Evolutionary conservation across 1,139 yeast genomes (phyloP), one percentile per base, ranked within the genome.

Genomic region (Diutina sp.): DNA sequence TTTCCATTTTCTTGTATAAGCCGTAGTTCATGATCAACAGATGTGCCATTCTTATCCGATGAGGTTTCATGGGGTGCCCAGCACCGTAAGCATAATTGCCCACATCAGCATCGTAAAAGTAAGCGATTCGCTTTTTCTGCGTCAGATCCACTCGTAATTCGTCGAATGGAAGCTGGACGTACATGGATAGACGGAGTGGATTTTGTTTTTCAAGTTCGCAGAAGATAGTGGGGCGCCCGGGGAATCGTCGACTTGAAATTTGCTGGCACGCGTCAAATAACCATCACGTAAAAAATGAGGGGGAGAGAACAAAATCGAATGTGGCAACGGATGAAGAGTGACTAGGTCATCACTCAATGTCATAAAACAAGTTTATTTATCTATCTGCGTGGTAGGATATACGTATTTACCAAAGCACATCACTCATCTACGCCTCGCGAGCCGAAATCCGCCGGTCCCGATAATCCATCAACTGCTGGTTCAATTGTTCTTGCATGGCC

Each of bases 61-160:
- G 98, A 38, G 98, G 98, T 67, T 93, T 93, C 98, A 91, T 91
- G 56, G 97, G 97, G 70, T 93, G 99, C 35, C 97, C 97, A 9
- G 97, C 95, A 59, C 98, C 98, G 69, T 93, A 93, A 54, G 97
- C 96, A 70, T 91, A 93, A 72, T 93, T 93, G 46, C 98, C 98
- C 56, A 93, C 96, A 69, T 93, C 98, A 51, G 96, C 78, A 62
- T 76, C 80, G 61, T 76, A 76, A 65, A 76, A 76, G 63, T 76
- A 76, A 7, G 80, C 79, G 58, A 76, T 76, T 56, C 80, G 63
- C 60, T 73, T 75, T 64, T 74, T 75, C 57, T 72, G 72, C 55
- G 65, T 68, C 30, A 76, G 70, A 61, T 73, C 72, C 51, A 74
- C 78, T 60, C 71, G 70, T 58, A 76, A 64, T 56, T 76, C 79